These are phyloP conservation scores for Rhizopogon salebrosus DNA, from an alignment of 768 basidiomycete species.

Conservation along the genomic window DNA sequence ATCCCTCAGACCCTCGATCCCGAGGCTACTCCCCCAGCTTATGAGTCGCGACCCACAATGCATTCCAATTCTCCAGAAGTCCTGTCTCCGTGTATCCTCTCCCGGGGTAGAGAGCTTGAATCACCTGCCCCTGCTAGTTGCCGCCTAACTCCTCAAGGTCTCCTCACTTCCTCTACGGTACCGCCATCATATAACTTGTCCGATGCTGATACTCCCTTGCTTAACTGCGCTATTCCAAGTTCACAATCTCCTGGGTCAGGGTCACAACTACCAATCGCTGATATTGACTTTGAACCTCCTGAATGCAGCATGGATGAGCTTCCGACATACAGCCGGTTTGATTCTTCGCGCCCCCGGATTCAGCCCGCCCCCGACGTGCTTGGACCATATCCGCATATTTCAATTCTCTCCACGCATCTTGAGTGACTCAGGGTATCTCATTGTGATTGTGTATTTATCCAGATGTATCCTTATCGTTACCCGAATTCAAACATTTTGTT, in stretches of 20 bases:
- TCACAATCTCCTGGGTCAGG: neutral
- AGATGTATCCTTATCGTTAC: neutral
- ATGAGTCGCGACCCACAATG: constrained; percentile 1
- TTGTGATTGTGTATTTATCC: neutral
- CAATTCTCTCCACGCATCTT: constrained; percentile 6
- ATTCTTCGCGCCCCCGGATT: constrained; percentile 14
- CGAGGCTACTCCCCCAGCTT: constrained; percentile 17
- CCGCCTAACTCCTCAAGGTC: neutral
- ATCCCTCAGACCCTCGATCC: neutral
- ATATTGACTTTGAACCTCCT: neutral
- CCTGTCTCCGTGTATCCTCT: too few species aligned
- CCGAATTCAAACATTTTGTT: too few species aligned
- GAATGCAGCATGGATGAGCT: constrained; percentile 7
- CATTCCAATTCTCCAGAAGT: neutral
- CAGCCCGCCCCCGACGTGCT: constrained; percentile 13
- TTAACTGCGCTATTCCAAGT: neutral
- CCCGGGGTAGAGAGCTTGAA: neutral
- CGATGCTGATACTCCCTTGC: neutral
- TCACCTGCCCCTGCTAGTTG: neutral
- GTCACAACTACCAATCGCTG: neutral
- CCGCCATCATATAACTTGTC: neutral
- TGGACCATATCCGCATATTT: constrained; percentile 24
- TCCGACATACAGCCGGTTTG: constrained; percentile 26
- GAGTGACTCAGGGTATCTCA: neutral
- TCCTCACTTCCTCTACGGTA: neutral